phyloP scores from a whole-genome alignment of 352 stramenopile genomes.

The Phytophthora sojae region DNA sequence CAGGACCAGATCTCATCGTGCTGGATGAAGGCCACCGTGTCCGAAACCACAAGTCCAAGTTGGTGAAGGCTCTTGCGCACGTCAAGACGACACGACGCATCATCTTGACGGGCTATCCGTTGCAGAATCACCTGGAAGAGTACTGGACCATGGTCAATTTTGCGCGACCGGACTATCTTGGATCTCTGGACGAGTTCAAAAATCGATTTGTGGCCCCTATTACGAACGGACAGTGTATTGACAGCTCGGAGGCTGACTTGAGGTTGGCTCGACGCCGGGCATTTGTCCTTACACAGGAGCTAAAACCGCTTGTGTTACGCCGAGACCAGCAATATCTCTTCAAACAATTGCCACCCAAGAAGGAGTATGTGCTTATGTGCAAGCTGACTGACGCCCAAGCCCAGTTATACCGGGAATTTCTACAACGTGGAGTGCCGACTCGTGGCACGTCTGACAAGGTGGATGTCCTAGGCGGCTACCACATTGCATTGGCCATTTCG shows the following conservation, averaged over 20 bases:
- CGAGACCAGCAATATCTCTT: constrained; percentile 89
- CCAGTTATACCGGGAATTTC: constrained; percentile 77
- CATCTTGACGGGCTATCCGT: constrained; percentile 94
- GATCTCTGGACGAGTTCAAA: constrained; percentile 89
- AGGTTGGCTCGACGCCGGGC: constrained; percentile 74
- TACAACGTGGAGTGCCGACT: constrained; percentile 67
- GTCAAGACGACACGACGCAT: constrained; percentile 90
- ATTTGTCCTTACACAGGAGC: constrained; percentile 82
- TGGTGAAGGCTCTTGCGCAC: constrained; percentile 84
- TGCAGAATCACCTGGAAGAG: constrained; percentile 96
- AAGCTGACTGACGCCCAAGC: constrained; percentile 82
- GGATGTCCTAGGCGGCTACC: constrained; percentile 86
- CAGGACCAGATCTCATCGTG: constrained; percentile 87
- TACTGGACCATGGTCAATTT: constrained; percentile 95
- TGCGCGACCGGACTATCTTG: constrained; percentile 81
- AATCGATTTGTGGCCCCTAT: constrained; percentile 92
- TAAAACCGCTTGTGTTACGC: constrained; percentile 86
- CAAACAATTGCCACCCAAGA: constrained; percentile 86
- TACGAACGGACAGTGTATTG: constrained; percentile 85
- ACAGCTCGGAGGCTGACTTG: constrained; percentile 79
- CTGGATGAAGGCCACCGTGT: constrained; percentile 92
- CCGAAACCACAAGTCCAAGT: constrained; percentile 91
- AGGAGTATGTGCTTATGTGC: constrained; percentile 89
- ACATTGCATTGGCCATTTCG: constrained; percentile 88
- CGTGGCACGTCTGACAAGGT: constrained; percentile 57